Base-by-base conservation (phyloP, 768 basidiomycete genomes). In the Tylopilus subfusipes region DNA sequence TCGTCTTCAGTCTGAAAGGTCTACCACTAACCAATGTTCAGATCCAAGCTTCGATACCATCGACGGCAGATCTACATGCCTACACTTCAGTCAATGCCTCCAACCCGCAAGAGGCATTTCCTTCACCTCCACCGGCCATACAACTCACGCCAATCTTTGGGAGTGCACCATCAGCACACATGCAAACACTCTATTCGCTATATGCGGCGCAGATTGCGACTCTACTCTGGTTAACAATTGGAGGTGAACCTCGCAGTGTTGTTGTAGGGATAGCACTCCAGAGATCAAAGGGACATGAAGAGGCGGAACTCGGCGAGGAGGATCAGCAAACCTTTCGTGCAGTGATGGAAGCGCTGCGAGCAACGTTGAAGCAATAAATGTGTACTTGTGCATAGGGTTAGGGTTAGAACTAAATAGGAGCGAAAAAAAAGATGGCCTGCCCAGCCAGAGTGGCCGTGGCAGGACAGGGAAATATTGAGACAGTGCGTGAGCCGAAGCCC, bases 131-230 rank as follows among this genome's bases (percentile, higher is more conserved):
- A 0, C 77, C 90, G 4, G 84, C 90, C 4, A 83, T 93, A 52
- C 80, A 86, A 52, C 76, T 96, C 38, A 87, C 83, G 0, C 83
- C 88, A 0, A 71, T 98, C 47, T 78, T 98, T 25, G 95, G 95
- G 33, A 76, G 79, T 54, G 82, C 87, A 3, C 79, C 85, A 2
- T 83, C 88, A 0, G 81, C 84, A 11, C 82, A 89, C 51, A 65
- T 84, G 55, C 84, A 85, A 47, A 84, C 83, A 0, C 71, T 96
- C 22, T 81, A 95, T 64, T 84, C 85, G 33, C 75, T 96, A 0
- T 96, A 95, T 69, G 85, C 84, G 0, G 76, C 85, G n/a, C 94
- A 97, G 63, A 85, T 93, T 42, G 90, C 93, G 1, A 92, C 92
- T 0, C 76, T 95, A 27, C 68, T 94, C 7, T 97, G 93, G 89